A percentile compares a stretch with the other conserved stretches of the same genome.
Conservation (phyloP, 139 green algal species). For the Desmodesmus armatus region DNA sequence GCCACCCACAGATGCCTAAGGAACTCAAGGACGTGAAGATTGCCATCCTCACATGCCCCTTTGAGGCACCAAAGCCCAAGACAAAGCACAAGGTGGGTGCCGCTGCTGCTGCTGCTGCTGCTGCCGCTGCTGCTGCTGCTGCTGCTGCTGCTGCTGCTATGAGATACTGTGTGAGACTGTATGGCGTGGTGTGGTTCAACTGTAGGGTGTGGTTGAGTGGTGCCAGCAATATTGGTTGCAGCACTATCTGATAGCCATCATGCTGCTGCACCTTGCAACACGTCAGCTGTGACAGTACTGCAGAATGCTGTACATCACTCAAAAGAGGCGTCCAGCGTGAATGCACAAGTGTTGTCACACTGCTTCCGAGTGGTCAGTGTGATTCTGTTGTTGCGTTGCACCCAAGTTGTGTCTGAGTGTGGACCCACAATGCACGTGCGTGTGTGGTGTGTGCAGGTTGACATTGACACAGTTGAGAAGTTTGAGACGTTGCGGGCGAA, state of each 20-base stretch:
- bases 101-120: not conserved
- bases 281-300: too few relatives aligned
- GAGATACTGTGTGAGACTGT: too few relatives aligned
- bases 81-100: constrained; percentile 98
- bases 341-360: too few relatives aligned
- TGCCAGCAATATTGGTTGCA: too few relatives aligned
- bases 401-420: not conserved
- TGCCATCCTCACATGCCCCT: constrained; percentile 99
- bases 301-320: too few relatives aligned
- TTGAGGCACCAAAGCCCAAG: constrained; percentile 99
- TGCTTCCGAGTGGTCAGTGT: not conserved
- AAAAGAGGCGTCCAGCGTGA: too few relatives aligned
- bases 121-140: not conserved
- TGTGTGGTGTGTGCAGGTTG: constrained; percentile 65
- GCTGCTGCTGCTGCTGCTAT: not conserved
- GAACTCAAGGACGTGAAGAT: constrained; percentile 90
- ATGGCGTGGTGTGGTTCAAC: too few relatives aligned
- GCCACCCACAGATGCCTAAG: constrained; percentile 90
- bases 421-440: not conserved
- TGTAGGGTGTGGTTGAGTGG: too few relatives aligned
- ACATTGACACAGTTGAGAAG: constrained; percentile 99
- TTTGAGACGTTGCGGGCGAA: constrained; percentile 90
- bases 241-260: too few relatives aligned
- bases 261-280: too few relatives aligned
- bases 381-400: not conserved